phyloP scores from a whole-genome alignment of 495 filamentous ascomycete genomes.

The Aspergillus homomorphus region DNA sequence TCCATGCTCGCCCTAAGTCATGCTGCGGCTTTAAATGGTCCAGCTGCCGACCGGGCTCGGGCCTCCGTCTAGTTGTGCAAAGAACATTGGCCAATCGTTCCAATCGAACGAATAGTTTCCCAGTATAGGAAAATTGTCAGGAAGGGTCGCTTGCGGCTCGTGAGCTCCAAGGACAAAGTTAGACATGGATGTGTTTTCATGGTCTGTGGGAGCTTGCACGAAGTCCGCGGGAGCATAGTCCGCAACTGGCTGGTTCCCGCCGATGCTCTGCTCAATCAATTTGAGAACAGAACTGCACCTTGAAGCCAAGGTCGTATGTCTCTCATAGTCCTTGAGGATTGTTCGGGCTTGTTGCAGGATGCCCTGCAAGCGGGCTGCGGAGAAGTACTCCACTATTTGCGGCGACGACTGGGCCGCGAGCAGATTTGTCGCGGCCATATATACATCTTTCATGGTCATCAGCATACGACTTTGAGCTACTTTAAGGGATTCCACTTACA shows the following conservation, averaged over 20 bases:
- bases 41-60: neutral
- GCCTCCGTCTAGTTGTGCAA: constrained; percentile 10
- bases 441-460: constrained; percentile 10
- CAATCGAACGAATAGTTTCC: constrained; percentile 15
- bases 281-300: neutral
- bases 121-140: constrained; percentile 1
- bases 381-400: constrained; percentile 15
- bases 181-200: neutral
- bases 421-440: constrained; percentile 18
- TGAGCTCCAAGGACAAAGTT: neutral
- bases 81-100: constrained; percentile 17
- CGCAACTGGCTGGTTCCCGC: too few relatives aligned
- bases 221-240: neutral
- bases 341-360: neutral
- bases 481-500: neutral
- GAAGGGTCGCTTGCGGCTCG: neutral
- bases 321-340: neutral
- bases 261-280: neutral
- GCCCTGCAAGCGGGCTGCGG: constrained; percentile 1
- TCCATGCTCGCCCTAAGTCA: too few relatives aligned
- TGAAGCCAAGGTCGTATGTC: neutral
- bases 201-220: neutral
- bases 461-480: neutral
- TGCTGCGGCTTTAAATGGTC: neutral
- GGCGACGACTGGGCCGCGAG: constrained; percentile 16